Base-by-base conservation (phyloP, 2,329 filamentous ascomycete genomes). In the Penicillium thymicola region DNA sequence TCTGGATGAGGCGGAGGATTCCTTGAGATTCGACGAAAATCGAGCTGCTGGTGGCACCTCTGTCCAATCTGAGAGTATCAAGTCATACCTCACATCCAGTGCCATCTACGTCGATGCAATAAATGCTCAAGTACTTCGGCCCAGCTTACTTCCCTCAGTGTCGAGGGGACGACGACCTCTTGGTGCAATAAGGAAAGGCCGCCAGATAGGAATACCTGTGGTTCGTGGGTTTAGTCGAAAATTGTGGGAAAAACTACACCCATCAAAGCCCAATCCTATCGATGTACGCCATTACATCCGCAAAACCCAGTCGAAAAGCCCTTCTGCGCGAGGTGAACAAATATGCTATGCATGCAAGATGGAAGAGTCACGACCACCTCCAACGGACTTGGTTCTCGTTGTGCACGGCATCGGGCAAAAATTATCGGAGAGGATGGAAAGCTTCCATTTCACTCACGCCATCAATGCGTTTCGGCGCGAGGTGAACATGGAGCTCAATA, bases 321-420 rank as follows among this genome's bases (percentile, higher is more conserved):
- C 62, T 43, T 54, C 58, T 34, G 54, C 63, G 21, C 61, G 62
- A 28, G 67, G 65, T 30, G 69, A 65, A 55, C 70, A 70, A 40
- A 67, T 75, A 25, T 77, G 75, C 57, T 76, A 76, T 65, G 82
- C 86, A 67, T 88, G 90, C 75, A 75, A 81, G 69, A 77, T 84
- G 64, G 80, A 90, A 70, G 81, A 85, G 69, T 79, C 84, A 41
- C 80, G 80, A 28, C 86, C 86, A 2, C 85, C 86, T 59, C 89
- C 96, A 5, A 93, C 89, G 0, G 94, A 99, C 68, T 79, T 99
- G 8, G 84, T 97, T 2, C 81, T 99, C 5, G 90, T 97, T 10
- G 89, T 94, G 42, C 94, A 99, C 68, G 94, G 94, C 2, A 97
- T 99, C 61, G 94, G 94, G 0, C 94, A 99, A 72, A 97, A 99